Base-by-base conservation (phyloP, 106 monocot genomes). In the Acanthochlamys bracteata region DNA sequence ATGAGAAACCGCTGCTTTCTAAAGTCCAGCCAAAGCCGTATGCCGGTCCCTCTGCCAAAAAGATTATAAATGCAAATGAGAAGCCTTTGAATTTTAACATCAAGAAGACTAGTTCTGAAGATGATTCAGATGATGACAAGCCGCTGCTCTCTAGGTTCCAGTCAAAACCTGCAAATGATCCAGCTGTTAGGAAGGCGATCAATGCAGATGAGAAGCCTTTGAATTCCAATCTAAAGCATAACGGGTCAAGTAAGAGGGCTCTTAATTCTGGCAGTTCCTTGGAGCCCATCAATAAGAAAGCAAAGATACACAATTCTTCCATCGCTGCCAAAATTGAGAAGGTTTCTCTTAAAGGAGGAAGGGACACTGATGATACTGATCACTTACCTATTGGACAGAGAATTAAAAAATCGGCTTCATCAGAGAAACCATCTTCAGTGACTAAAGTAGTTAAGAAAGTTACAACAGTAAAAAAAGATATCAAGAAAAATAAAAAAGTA, bases 301-400 rank as follows among this genome's bases (percentile, higher is more conserved):
- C 67, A 64, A 92, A 82, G 73, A 55, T 79, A 22, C 80, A 77
- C 57, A 69, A 54, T 49, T 39, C 57, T 8, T 64, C 72, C 39
- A 26, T 20, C 53, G 26, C 67, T 74, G 46, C 10, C 4, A 83
- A 85, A 64, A 66, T 76, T 42, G 85, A 77, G 39, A 57, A 65
- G 21, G 77, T 77, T 42, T 42, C 60, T 53, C 70, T 75, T 19
- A 88, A 80, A 57, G 80, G 68, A 39, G 77, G 77, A 62, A 17
- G 39, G 39, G 70, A 75, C 40, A 41, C 42, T 42, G 84, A 88
- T 73, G 73, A 76, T 69, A 54, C 67, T 54, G 85, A 83, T 23
- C 70, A 79, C 45, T 70, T 78, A 73, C 87, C 87, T 23, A 78
- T 85, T 70, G 23, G 71, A 39, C 82, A 96, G 69, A 84, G 84